Evolutionary conservation across 495 filamentous ascomycete genomes (phyloP).

Genomic region (Aspergillus cavernicola): DNA sequence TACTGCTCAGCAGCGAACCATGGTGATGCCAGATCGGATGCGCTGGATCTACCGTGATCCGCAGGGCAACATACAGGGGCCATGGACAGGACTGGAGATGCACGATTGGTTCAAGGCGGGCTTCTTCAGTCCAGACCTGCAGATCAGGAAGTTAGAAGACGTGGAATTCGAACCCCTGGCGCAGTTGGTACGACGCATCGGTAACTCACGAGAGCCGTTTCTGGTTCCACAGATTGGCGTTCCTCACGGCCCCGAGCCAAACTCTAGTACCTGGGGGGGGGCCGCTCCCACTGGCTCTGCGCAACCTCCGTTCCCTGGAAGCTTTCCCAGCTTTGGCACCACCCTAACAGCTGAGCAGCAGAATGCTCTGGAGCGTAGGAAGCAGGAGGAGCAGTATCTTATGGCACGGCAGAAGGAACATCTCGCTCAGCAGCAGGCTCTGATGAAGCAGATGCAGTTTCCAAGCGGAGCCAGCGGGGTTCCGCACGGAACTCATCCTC

Average conservation of each 20-base stretch:
- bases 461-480: slow-evolving; percentile 40
- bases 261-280: slow-evolving; percentile 36
- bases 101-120: slow-evolving; percentile 99
- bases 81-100: slow-evolving; percentile 96
- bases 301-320: slow-evolving; percentile 90
- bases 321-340: slow-evolving; percentile 96
- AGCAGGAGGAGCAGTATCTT: slow-evolving; percentile 96
- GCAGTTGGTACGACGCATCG: slow-evolving; percentile 90
- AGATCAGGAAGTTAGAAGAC: slow-evolving; percentile 92
- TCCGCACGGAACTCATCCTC: slow-evolving; percentile 45
- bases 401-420: slow-evolving; percentile 94
- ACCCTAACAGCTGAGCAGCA: slow-evolving; percentile 96
- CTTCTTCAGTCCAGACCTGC: slow-evolving; percentile 91
- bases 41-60: slow-evolving; percentile 97
- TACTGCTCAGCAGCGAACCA: slow-evolving; percentile 71
- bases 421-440: slow-evolving; percentile 78
- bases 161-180: slow-evolving; percentile 93
- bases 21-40: slow-evolving; percentile 99
- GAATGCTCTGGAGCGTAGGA: slow-evolving; percentile 90
- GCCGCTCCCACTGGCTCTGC: slow-evolving; percentile 53
- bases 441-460: slow-evolving; percentile 70
- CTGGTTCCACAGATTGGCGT: slow-evolving; percentile 95
- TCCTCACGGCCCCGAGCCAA: slow-evolving; percentile 69
- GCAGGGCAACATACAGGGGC: slow-evolving; percentile 84
- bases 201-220: slow-evolving; percentile 96